Conservation (phyloP, 202 grass and related monocot genomes). For the Eragrostis tef region DNA sequence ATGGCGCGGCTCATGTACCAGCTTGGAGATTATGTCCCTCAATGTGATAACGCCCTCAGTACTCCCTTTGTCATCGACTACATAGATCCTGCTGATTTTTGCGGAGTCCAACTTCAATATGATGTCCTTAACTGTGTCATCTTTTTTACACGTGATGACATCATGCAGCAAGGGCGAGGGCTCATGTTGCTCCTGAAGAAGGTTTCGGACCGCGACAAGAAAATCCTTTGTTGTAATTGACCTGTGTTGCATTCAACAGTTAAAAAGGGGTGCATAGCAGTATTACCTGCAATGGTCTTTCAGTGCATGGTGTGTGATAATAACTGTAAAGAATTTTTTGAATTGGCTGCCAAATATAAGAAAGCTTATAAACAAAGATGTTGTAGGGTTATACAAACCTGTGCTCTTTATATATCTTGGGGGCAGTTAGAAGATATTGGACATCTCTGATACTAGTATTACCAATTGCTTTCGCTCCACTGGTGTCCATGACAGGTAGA, state of each 20-base stretch:
- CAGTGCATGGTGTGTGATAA: constrained; percentile 1
- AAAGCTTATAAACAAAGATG: constrained; percentile 24
- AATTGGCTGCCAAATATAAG: neutral
- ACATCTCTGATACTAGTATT: constrained; percentile 99
- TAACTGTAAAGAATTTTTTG: neutral
- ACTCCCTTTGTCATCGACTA: constrained; percentile 60
- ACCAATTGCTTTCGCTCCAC: constrained; percentile 65
- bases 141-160: constrained; percentile 71
- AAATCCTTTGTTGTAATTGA: constrained; percentile 85
- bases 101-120: constrained; percentile 75
- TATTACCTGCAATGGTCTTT: neutral
- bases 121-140: constrained; percentile 69
- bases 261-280: neutral
- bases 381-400: constrained; percentile 54
- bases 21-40: constrained; percentile 95
- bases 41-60: constrained; percentile 83
- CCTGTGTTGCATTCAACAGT: constrained; percentile 49
- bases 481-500: constrained; percentile 82
- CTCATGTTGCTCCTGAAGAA: constrained; percentile 70
- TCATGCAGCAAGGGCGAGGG: constrained; percentile 63
- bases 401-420: constrained; percentile 93
- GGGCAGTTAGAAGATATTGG: constrained; percentile 90
- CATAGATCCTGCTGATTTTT: constrained; percentile 91
- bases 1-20: constrained; percentile 83
- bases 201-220: constrained; percentile 59